Conservation (phyloP, 2,329 filamentous ascomycete species). For the Zymoseptoria tritici region DNA sequence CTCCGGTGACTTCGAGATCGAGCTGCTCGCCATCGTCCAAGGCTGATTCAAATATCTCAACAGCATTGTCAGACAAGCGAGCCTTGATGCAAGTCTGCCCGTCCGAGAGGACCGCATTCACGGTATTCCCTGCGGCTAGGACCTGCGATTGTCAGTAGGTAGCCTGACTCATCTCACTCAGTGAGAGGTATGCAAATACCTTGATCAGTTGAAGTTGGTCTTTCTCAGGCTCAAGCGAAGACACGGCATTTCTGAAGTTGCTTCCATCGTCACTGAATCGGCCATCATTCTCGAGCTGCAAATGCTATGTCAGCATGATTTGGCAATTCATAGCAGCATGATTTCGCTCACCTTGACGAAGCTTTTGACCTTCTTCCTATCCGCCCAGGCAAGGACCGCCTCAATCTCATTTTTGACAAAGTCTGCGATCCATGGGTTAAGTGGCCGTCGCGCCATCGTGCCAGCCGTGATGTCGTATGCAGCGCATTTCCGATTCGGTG, state of each 20-base stretch:
- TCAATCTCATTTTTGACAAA: constrained; percentile 22
- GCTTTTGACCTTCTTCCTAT: constrained; percentile 3
- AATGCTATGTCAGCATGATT: background rate
- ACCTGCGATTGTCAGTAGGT: constrained; percentile 6
- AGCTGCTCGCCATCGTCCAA: constrained; percentile 13
- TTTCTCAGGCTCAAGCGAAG: background rate
- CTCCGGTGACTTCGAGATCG: constrained; percentile 17
- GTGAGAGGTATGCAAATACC: constrained; percentile 6
- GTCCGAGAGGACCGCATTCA: constrained; percentile 20
- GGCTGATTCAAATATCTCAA: constrained; percentile 19
- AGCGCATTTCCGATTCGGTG: constrained; percentile 3
- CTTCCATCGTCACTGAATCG: constrained; percentile 27
- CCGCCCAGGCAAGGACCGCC: constrained; percentile 23
- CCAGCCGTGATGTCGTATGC: background rate
- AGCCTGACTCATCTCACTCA: background rate
- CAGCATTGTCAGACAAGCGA: constrained; percentile 17
- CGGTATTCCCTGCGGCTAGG: constrained; percentile 7
- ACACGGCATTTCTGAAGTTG: constrained; percentile 22
- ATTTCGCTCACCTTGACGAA: background rate
- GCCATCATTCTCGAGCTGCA: constrained; percentile 14
- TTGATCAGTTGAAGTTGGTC: constrained; percentile 17
- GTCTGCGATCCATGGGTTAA: constrained; percentile 23
- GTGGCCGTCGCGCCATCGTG: constrained; percentile 16
- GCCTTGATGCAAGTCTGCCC: constrained; percentile 20
- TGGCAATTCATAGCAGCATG: background rate